Percentiles rank a stretch among this genome's conserved stretches.
Conservation (phyloP, 768 basidiomycete genomes). For the Austroboletus eburneus region DNA sequence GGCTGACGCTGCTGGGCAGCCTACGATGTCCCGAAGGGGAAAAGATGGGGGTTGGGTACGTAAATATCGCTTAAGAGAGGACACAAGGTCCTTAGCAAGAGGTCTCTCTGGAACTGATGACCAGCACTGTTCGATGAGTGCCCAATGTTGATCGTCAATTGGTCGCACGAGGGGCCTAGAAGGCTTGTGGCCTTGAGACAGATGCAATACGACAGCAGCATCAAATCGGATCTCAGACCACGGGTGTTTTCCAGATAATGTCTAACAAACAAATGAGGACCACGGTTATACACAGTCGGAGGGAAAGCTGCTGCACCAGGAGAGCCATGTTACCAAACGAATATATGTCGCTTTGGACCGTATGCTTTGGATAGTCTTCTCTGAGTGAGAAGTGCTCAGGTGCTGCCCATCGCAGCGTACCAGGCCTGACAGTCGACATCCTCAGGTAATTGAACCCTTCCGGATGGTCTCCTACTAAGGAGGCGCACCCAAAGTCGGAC, state of each 20-base stretch:
- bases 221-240: neutral
- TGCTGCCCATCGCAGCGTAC: conserved; percentile 10
- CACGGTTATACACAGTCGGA: neutral
- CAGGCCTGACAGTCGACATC: conserved; percentile 1
- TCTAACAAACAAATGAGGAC: neutral
- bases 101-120: neutral
- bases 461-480: conserved; percentile 6
- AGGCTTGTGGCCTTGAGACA: conserved; percentile 1
- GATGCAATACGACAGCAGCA: neutral
- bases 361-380: neutral
- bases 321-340: conserved; percentile 9
- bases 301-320: neutral
- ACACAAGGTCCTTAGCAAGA: neutral
- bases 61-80: too few relatives aligned
- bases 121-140: conserved; percentile 6
- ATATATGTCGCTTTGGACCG: conserved; percentile 6
- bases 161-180: neutral
- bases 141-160: conserved; percentile 5
- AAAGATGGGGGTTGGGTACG: too few relatives aligned
- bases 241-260: neutral
- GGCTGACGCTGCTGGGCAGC: too few relatives aligned
- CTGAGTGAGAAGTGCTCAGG: conserved; percentile 5
- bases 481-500: conserved; percentile 9
- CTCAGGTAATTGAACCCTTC: conserved; percentile 2
- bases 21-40: too few relatives aligned